Conservation (phyloP, 495 filamentous ascomycete genomes). For the Haplographium delicatum region DNA sequence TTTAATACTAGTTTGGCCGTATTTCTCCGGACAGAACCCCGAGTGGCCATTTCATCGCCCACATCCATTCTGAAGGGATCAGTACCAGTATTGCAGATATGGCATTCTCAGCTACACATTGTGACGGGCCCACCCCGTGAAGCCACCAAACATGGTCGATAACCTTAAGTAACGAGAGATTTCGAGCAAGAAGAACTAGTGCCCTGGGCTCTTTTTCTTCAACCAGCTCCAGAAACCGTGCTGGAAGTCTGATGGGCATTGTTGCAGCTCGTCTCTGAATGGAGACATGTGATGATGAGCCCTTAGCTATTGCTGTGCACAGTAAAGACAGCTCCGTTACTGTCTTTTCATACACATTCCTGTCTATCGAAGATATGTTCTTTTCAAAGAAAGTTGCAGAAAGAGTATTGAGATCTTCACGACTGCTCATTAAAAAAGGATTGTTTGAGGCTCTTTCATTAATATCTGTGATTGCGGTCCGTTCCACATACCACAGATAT, state of each 20-base stretch:
- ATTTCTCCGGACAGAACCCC: constrained; percentile 1
- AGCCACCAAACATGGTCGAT: constrained; percentile 17
- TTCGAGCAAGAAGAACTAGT: constrained; percentile 9
- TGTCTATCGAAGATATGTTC: background rate
- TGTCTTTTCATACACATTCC: background rate
- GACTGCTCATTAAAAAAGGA: background rate
- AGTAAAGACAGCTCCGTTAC: constrained; percentile 1
- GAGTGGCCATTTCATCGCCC: constrained; percentile 17
- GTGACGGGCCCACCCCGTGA: constrained; percentile 2
- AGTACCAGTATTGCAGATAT: constrained; percentile 3
- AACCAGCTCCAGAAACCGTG: constrained; percentile 7
- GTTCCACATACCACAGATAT: constrained; percentile 12
- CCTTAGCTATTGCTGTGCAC: background rate
- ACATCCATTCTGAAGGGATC: constrained; percentile 9
- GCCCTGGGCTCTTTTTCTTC: constrained; percentile 8
- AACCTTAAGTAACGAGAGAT: constrained; percentile 10
- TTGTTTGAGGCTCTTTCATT: background rate
- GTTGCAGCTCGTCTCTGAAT: constrained; percentile 9
- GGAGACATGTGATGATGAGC: background rate
- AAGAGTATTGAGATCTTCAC: constrained; percentile 1
- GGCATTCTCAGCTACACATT: constrained; percentile 5
- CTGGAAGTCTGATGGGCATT: constrained; percentile 9
- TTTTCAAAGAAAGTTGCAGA: background rate
- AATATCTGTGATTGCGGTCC: background rate
- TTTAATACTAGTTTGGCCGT: background rate